These are phyloP conservation scores for Mitosporidium daphniae DNA, from an alignment of 371 early-diverging fungal species.

Conservation along the genomic window DNA sequence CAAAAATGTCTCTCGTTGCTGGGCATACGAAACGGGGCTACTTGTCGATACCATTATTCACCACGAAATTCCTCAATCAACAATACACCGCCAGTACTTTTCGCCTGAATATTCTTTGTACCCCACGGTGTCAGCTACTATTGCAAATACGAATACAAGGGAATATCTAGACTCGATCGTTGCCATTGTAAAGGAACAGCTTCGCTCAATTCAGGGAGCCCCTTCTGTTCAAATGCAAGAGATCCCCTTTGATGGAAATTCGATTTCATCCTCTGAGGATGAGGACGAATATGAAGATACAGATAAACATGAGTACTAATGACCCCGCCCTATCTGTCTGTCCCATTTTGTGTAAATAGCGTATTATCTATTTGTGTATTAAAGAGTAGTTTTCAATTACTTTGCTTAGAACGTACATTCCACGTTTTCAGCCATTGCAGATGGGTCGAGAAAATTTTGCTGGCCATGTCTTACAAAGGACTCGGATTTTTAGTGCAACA, in stretches of 20 bases:
- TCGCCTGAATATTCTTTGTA: conserved; percentile 45
- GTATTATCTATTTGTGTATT: no score
- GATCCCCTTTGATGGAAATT: conserved; percentile 11
- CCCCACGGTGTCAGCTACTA: conserved; percentile 22
- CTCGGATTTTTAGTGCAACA: no score
- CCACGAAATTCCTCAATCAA: conserved; percentile 36
- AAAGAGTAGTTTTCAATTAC: no score
- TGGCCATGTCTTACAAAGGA: no score
- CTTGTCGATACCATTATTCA: conserved; percentile 20
- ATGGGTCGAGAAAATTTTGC: no score
- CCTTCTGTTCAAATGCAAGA: conserved; percentile 87
- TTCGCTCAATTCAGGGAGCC: conserved; percentile 44
- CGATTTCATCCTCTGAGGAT: background rate
- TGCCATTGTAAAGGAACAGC: conserved; percentile 36
- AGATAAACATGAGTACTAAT: conserved; percentile 1
- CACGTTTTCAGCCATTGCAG: no score
- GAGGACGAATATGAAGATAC: background rate
- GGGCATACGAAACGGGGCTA: conserved; percentile 87
- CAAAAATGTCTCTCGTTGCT: conserved; percentile 53
- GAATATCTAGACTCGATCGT: conserved; percentile 26
- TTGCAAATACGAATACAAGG: conserved; percentile 55
- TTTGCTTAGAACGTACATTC: no score
- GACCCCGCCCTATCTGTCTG: no score
- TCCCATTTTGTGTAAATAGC: no score
- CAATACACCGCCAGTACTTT: conserved; percentile 66